These are phyloP conservation scores for Grosmannia penicillata DNA, from an alignment of 2,329 filamentous ascomycete species.

Conservation along the genomic window DNA sequence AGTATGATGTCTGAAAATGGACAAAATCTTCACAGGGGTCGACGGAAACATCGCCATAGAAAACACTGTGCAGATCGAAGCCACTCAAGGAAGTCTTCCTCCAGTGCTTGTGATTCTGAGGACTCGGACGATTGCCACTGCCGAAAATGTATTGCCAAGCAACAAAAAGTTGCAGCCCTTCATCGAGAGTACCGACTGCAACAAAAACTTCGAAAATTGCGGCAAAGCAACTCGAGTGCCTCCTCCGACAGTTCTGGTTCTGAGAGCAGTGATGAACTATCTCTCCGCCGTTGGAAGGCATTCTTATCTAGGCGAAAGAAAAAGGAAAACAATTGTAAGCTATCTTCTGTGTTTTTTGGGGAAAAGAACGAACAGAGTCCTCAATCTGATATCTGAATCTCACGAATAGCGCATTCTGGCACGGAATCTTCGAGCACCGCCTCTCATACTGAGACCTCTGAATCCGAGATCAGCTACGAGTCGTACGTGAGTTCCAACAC, in stretches of 20 bases:
- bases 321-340: background rate
- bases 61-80: background rate
- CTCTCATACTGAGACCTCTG: background rate
- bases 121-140: background rate
- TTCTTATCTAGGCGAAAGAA: background rate
- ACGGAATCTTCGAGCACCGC: background rate
- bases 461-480: conserved; percentile 1
- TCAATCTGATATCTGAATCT: too few relatives aligned
- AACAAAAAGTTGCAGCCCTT: background rate
- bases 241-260: conserved; percentile 1
- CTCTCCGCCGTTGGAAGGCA: background rate
- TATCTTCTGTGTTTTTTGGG: background rate
- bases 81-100: background rate
- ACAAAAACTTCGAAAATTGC: background rate
- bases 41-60: too few relatives aligned
- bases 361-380: too few relatives aligned
- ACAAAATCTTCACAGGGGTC: too few relatives aligned
- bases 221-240: background rate
- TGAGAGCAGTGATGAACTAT: background rate
- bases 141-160: conserved; percentile 10
- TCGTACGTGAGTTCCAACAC: conserved; percentile 1
- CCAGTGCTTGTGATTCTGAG: background rate
- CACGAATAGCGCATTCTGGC: background rate
- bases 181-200: background rate
- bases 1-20: too few relatives aligned